Conservation (phyloP, 257 asterid species). For the Solanum commersonii region DNA sequence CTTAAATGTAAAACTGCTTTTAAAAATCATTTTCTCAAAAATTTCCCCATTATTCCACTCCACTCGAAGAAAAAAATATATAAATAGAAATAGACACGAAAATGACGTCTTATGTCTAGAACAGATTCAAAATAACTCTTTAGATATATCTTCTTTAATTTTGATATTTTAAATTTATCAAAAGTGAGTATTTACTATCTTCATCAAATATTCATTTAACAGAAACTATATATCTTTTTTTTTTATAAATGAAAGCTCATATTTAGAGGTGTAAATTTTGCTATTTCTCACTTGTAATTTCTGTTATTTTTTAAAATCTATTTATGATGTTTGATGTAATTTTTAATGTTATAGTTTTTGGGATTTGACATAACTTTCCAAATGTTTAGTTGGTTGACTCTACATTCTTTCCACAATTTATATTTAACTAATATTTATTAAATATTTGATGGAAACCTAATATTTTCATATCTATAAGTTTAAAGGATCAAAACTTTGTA, state of each 20-base stretch:
- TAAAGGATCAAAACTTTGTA: not conserved
- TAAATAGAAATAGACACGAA: not conserved
- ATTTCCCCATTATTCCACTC: not conserved
- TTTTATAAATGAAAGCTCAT: not conserved
- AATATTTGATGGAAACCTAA: not conserved
- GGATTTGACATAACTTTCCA: not conserved
- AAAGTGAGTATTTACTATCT: not conserved
- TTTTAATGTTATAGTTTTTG: too few relatives aligned
- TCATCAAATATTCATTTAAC: not conserved
- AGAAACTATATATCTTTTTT: not conserved
- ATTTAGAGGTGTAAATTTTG: not conserved
- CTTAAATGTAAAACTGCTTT: too few relatives aligned
- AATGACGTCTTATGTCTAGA: not conserved
- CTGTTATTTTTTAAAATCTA: not conserved
- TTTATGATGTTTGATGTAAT: not conserved
- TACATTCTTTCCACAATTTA: not conserved
- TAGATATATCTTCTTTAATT: too few relatives aligned
- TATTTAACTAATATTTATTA: not conserved
- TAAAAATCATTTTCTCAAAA: too few relatives aligned
- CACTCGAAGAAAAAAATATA: not conserved
- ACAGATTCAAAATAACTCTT: not conserved
- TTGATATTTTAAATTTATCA: not conserved
- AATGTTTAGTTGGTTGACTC: not conserved
- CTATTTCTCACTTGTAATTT: not conserved
- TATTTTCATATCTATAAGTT: not conserved